Percentiles rank a stretch among this genome's conserved stretches.
Evolutionary conservation across 2,329 filamentous ascomycete genomes (phyloP).

Genomic region (Colletotrichum chrysophilum): DNA sequence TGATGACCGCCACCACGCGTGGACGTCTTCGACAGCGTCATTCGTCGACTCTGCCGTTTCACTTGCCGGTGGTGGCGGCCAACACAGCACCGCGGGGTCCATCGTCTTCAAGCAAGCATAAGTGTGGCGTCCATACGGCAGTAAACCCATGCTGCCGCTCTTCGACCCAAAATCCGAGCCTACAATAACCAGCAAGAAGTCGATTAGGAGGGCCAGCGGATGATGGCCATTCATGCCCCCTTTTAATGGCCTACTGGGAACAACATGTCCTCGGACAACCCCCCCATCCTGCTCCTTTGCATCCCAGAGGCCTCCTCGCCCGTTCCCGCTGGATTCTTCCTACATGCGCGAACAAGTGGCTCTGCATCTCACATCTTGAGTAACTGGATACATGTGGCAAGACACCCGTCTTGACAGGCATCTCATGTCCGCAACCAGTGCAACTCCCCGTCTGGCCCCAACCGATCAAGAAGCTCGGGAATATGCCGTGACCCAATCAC

Average conservation of each 20-base stretch:
- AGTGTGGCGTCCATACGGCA: background rate
- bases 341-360: background rate
- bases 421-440: background rate
- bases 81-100: background rate
- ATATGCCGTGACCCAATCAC: background rate
- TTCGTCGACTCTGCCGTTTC: constrained; percentile 11
- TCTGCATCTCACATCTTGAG: background rate
- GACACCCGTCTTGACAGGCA: background rate
- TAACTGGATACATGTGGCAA: background rate
- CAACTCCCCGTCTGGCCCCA: background rate
- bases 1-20: constrained; percentile 7
- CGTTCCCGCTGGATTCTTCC: background rate
- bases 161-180: background rate
- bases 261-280: background rate
- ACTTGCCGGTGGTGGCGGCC: background rate
- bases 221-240: background rate
- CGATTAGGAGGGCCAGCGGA: background rate
- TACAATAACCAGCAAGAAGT: background rate
- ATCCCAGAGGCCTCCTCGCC: background rate
- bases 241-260: rapidly evolving
- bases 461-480: background rate
- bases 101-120: background rate
- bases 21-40: background rate
- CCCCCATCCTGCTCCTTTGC: background rate
- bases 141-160: background rate